Conservation (phyloP, 495 filamentous ascomycete genomes). For the Penicillium egyptiacum region DNA sequence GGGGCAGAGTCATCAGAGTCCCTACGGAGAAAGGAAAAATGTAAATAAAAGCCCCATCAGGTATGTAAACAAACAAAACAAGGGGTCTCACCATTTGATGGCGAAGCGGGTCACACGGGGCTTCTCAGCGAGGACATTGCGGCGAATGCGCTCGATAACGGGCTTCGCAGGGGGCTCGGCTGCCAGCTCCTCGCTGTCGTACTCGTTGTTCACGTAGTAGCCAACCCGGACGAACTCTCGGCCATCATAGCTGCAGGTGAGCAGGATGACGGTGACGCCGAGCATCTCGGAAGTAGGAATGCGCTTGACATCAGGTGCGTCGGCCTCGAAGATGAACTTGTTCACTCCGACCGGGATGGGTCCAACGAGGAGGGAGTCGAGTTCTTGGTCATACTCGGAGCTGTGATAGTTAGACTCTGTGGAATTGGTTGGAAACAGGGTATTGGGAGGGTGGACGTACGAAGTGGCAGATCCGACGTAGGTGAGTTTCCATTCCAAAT, state of each 20-base stretch:
- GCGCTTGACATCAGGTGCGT: constrained; percentile 80
- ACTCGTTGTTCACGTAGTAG: constrained; percentile 99
- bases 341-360: constrained; percentile 96
- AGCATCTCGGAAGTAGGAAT: constrained; percentile 94
- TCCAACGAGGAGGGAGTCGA: constrained; percentile 93
- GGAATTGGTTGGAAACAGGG: constrained; percentile 13
- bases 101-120: constrained; percentile 94
- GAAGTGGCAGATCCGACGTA: constrained; percentile 98
- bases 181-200: constrained; percentile 84
- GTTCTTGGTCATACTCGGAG: constrained; percentile 95
- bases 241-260: constrained; percentile 94
- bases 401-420: constrained; percentile 41
- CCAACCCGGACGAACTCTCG: constrained; percentile 97
- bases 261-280: constrained; percentile 93
- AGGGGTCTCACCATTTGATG: constrained; percentile 84
- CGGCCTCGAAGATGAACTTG: constrained; percentile 97
- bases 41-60: constrained; percentile 7
- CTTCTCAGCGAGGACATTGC: constrained; percentile 95
- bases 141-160: constrained; percentile 82
- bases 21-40: constrained; percentile 51
- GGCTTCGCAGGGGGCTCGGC: constrained; percentile 88
- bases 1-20: constrained; percentile 95
- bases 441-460: constrained; percentile 50
- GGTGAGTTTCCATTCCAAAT: constrained; percentile 98
- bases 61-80: background rate